Base-by-base conservation (phyloP, 2,329 filamentous ascomycete genomes). In the Furcasterigmium sp. region DNA sequence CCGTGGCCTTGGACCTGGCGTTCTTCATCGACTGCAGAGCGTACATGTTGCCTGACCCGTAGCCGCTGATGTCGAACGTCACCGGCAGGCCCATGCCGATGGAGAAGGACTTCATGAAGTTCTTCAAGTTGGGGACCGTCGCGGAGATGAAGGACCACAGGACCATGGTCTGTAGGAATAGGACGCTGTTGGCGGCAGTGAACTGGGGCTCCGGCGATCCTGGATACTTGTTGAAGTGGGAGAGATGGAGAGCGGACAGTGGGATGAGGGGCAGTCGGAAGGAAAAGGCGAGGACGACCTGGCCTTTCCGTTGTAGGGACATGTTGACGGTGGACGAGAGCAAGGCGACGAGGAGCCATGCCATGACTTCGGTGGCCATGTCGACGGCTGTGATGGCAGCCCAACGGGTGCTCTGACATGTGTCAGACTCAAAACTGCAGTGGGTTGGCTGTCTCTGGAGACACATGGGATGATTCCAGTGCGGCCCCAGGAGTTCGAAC, bases 71-170 rank as follows among this genome's bases (percentile, higher is more conserved):
- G 20, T 45, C 42, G 21, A 39, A 49, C 11, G 41, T 44, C 8
- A 46, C 37, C 26, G 41, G 46, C 11, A 46, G 37, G 13, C 39
- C 37, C 37, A 53, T 46, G 14, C 46, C 43, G 6, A 43, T 41
- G 20, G 46, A 46, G 26, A 55, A 50, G 9, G 52, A 51, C 34
- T 46, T 52, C 28, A 54, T 41, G 26, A 53, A 53, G n/a, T 49
- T 50, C 19, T 47, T 51, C 15, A 53, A 30, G 44, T 54, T 55
- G 10, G 51, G 53, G 5, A 54, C 41, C 7, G 49, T 54, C 8
- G 52, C 52, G 10, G 51, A 54, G 13, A 52, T 48, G 34, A 55
- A 44, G 9, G 51, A 54, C 42, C 45, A 49, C 7, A 45, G 29
- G 7, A 55, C 34, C 39, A 52, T 51, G 18, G 42, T 37, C 37